Evolutionary conservation across 2,329 filamentous ascomycete species (phyloP).

Genomic region (Diaporthe eres): DNA sequence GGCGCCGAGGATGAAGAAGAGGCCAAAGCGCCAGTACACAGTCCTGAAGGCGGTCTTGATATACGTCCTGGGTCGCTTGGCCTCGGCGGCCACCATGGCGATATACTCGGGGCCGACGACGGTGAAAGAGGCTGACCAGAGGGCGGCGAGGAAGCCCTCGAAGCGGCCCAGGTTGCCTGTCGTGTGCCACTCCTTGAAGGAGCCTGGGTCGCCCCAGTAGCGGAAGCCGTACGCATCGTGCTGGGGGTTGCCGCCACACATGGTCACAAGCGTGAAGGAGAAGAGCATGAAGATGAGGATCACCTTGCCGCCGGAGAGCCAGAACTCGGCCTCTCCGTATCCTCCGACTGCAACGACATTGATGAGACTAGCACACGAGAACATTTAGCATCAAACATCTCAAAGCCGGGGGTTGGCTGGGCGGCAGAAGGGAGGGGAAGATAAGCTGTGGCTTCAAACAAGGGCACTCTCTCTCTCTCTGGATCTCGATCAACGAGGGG

Average conservation of each 20-base stretch:
- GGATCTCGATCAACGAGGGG: too few relatives aligned
- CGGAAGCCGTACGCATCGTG: constrained; percentile 79
- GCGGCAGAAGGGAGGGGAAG: constrained; percentile 13
- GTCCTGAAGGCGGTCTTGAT: constrained; percentile 80
- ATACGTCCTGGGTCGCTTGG: constrained; percentile 72
- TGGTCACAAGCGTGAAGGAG: constrained; percentile 83
- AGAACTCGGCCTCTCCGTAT: constrained; percentile 82
- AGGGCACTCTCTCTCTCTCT: neutral
- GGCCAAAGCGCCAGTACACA: constrained; percentile 79
- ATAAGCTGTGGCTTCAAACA: neutral
- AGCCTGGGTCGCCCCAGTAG: constrained; percentile 74
- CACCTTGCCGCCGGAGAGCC: constrained; percentile 74
- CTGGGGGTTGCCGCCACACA: constrained; percentile 83
- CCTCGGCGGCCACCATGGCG: constrained; percentile 77
- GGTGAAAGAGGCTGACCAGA: constrained; percentile 75
- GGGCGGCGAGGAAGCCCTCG: constrained; percentile 77
- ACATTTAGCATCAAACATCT: constrained; percentile 45
- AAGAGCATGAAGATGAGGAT: constrained; percentile 77
- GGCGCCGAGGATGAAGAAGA: constrained; percentile 80
- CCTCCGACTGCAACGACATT: constrained; percentile 76
- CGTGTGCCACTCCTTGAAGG: constrained; percentile 73
- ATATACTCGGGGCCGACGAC: constrained; percentile 79
- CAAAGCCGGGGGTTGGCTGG: neutral
- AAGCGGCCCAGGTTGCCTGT: constrained; percentile 75
- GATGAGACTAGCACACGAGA: constrained; percentile 58